phyloP scores from a whole-genome alignment of 225 moss, liverwort and hornwort genomes.

The Marchantia paleacea region DNA sequence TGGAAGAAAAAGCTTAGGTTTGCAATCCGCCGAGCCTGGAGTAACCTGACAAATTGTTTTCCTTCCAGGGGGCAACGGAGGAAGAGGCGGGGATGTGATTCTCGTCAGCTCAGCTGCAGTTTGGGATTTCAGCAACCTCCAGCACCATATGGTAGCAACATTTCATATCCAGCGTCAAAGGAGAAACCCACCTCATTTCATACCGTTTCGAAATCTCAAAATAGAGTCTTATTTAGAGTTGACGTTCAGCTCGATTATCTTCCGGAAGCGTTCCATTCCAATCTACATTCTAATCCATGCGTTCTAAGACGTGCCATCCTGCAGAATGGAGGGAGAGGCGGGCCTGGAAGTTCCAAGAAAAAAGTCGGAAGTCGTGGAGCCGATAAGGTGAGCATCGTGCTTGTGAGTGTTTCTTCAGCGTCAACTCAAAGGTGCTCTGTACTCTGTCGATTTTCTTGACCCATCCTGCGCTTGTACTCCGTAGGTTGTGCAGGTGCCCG shows the following conservation, averaged over 20 bases:
- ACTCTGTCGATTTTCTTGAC: not conserved
- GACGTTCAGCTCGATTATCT: no score
- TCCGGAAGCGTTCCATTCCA: no score
- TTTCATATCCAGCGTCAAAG: not conserved
- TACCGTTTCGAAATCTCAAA: no score
- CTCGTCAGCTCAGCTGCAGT: constrained; percentile 75
- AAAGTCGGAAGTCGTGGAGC: constrained; percentile 85
- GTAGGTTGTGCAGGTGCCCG: constrained; percentile 86
- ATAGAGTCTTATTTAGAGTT: not conserved
- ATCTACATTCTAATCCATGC: no score
- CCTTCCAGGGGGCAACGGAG: constrained; percentile 85
- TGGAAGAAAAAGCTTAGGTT: no score
- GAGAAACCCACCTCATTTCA: no score
- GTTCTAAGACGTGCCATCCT: not conserved
- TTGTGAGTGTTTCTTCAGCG: not conserved
- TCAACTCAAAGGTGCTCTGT: not conserved
- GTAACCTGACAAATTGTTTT: not conserved
- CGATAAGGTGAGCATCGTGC: constrained; percentile 61
- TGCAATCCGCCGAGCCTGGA: not conserved
- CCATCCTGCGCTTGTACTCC: not conserved
- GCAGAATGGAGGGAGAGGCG: constrained; percentile 81
- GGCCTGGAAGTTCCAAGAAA: constrained; percentile 82
- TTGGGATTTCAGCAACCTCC: constrained; percentile 96
- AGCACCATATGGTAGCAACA: constrained; percentile 73
- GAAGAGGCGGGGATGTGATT: constrained; percentile 86